These are phyloP conservation scores for Penicillium brevicompactum DNA, from an alignment of 2,329 filamentous ascomycete genomes.

Conservation along the genomic window DNA sequence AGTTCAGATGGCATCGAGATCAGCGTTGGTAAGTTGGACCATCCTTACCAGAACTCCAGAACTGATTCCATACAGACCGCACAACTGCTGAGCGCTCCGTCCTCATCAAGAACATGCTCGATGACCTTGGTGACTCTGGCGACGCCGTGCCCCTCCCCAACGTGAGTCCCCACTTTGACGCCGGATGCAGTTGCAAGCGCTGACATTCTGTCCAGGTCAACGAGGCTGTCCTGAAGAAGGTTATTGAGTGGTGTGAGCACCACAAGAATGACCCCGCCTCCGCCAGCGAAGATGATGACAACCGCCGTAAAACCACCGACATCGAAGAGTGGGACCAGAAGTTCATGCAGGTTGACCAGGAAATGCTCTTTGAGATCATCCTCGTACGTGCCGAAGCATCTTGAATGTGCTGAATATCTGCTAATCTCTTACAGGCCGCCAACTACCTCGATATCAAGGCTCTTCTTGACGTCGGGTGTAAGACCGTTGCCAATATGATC, in stretches of 20 bases:
- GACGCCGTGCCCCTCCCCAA: constrained; percentile 72
- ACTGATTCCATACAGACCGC: constrained; percentile 63
- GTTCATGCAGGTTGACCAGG: constrained; percentile 99
- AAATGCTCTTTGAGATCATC: constrained; percentile 99
- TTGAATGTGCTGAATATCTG: not conserved
- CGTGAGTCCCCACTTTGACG: constrained; percentile 26
- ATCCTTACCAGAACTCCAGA: not conserved
- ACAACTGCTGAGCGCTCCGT: constrained; percentile 87
- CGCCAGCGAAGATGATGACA: constrained; percentile 83
- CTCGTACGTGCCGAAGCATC: constrained; percentile 62
- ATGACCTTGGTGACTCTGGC: constrained; percentile 74
- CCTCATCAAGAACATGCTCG: constrained; percentile 97
- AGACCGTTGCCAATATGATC: constrained; percentile 99
- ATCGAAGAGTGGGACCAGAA: constrained; percentile 99
- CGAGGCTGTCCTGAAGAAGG: constrained; percentile 90
- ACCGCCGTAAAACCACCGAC: constrained; percentile 96
- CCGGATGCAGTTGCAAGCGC: not conserved
- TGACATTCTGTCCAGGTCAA: constrained; percentile 64
- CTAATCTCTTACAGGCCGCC: constrained; percentile 64
- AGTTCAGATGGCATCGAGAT: constrained; percentile 55
- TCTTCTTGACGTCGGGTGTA: constrained; percentile 95
- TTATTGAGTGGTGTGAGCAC: constrained; percentile 97
- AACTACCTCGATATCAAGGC: constrained; percentile 99
- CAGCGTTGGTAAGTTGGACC: constrained; percentile 50
- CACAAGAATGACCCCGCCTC: constrained; percentile 87